Base-by-base conservation (phyloP, 2,329 filamentous ascomycete genomes). In the Aspergillus unguis region DNA sequence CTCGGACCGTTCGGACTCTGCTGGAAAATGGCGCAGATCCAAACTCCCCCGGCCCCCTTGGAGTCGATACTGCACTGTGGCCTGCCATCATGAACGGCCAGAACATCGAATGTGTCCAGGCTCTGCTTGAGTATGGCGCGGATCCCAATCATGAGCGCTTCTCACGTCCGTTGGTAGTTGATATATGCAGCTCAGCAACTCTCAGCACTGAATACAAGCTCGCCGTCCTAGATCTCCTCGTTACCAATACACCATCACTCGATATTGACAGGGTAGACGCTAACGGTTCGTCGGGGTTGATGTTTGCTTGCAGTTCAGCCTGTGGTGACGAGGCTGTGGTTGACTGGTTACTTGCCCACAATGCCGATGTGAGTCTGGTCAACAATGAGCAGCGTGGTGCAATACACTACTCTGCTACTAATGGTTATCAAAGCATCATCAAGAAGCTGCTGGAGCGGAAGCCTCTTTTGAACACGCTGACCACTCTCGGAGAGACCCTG, bases 101-200 rank as follows among this genome's bases (percentile, higher is more conserved):
- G 23, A 47, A 35, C 31, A 26, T 38, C 29, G 25, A 47, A 7
- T 37, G 33, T 9, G 33, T 47, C 23, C 33, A 27, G 2, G 11
- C 11, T 31, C 33, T 47, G 6, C 44, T 47, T 6, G 33, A 47
- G 29, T 4, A 47, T 11, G 44, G 44, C 7, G 44, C 44, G 29
- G 44, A 38, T 11, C 44, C 44, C 2, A 47, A 47, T n/a, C 44
- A 47, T 38, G 33, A 47, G 23, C 44, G 37, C 10, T 27, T 47
- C 11, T 6, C 23, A 9, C 26, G 33, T 7, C 44, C 31, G 2
- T 36, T 47, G 26, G 25, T 47, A 5, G 10, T 37, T 29, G 44
- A 47, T 9, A 29, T 47, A 23, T 28, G 26, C 26, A 28, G 33
- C 6, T 28, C 32, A 11, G 27, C 33, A 6, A n/a, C 28, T 7